These are phyloP conservation scores for Sugiyamaella japonica DNA, from an alignment of 1,139 yeast species.

Conservation along the genomic window DNA sequence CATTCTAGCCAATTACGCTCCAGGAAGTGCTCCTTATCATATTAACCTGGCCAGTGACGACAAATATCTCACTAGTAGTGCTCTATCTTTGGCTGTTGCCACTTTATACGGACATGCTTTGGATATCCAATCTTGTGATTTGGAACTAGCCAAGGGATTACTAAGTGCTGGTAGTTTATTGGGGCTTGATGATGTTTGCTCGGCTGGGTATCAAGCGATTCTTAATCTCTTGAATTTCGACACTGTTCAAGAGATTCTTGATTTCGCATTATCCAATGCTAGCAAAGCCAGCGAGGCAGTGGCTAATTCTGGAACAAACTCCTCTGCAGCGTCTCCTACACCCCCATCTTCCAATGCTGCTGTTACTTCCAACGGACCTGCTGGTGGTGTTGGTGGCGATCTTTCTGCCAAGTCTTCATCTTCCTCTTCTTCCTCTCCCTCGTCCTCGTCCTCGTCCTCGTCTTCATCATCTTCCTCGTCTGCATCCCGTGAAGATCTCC, in stretches of 20 bases:
- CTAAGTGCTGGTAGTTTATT: slow-evolving; percentile 37
- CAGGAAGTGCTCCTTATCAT: slow-evolving; percentile 48
- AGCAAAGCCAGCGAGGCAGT: not conserved
- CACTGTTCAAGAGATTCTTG: slow-evolving; percentile 30
- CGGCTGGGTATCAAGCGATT: slow-evolving; percentile 32
- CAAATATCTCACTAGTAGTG: slow-evolving; percentile 48
- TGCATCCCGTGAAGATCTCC: slow-evolving; percentile 25
- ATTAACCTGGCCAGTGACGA: slow-evolving; percentile 56
- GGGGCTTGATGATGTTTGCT: slow-evolving; percentile 36
- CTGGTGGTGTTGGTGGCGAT: not conserved
- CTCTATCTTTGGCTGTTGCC: slow-evolving; percentile 39
- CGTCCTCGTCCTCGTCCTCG: not conserved
- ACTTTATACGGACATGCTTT: slow-evolving; percentile 40
- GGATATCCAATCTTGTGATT: slow-evolving; percentile 30
- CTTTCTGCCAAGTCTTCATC: not conserved
- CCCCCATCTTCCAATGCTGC: not conserved
- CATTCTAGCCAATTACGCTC: slow-evolving; percentile 29
- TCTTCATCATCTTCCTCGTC: not conserved
- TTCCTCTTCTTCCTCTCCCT: not conserved
- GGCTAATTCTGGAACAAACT: not conserved
- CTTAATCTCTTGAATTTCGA: slow-evolving; percentile 28
- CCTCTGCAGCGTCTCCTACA: slow-evolving; percentile 7
- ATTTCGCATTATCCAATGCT: slow-evolving; percentile 30
- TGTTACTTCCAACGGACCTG: not conserved
- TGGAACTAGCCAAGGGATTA: slow-evolving; percentile 35